These are phyloP conservation scores for Paraphoma sp. DNA, from an alignment of 2,329 filamentous ascomycete species.

Conservation along the genomic window DNA sequence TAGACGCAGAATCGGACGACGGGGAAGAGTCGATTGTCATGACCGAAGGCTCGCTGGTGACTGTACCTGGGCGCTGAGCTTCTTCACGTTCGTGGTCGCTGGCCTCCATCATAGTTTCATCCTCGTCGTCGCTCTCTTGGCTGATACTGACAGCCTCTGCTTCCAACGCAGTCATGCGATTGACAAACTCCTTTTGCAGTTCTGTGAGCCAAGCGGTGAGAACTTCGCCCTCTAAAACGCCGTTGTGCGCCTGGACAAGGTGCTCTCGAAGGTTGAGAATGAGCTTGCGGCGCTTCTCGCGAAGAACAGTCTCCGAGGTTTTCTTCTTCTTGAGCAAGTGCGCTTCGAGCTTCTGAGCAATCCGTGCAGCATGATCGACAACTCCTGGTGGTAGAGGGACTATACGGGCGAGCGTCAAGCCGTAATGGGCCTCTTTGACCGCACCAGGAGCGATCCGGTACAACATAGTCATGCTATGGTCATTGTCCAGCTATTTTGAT, in stretches of 20 bases:
- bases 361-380: slow-evolving; percentile 70
- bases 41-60: slow-evolving; percentile 25
- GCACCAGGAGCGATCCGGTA: slow-evolving; percentile 81
- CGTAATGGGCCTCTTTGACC: slow-evolving; percentile 77
- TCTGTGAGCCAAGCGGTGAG: slow-evolving; percentile 69
- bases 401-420: slow-evolving; percentile 78
- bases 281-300: slow-evolving; percentile 72
- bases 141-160: slow-evolving; percentile 38
- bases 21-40: slow-evolving; percentile 30
- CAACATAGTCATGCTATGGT: slow-evolving; percentile 79
- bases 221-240: slow-evolving; percentile 68
- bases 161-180: slow-evolving; percentile 73
- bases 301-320: slow-evolving; percentile 63
- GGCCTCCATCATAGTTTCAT: slow-evolving; percentile 19
- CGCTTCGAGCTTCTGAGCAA: slow-evolving; percentile 68
- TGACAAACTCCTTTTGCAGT: slow-evolving; percentile 77
- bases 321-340: slow-evolving; percentile 65
- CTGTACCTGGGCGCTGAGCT: slow-evolving; percentile 15
- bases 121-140: slow-evolving; percentile 17
- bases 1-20: slow-evolving; percentile 23
- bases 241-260: slow-evolving; percentile 70
- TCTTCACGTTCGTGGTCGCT: slow-evolving; percentile 11
- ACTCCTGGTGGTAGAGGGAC: slow-evolving; percentile 74
- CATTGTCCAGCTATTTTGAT: slow-evolving; percentile 46
- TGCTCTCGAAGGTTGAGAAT: slow-evolving; percentile 76